These are phyloP conservation scores for Hydrangea macrophylla DNA, from an alignment of 148 eudicot genomes.

Conservation along the genomic window DNA sequence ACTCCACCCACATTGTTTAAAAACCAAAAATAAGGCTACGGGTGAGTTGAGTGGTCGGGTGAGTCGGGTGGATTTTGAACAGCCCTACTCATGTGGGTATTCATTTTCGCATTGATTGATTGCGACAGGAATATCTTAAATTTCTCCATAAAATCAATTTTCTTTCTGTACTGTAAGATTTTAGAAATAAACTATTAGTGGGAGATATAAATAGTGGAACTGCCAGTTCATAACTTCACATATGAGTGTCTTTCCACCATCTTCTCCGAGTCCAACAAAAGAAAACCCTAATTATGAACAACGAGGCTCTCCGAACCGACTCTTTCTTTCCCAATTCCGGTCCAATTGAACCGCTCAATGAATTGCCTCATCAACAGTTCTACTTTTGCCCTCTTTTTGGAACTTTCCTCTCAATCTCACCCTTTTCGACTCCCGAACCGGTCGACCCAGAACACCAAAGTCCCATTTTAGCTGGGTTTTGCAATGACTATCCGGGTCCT, in stretches of 20 bases:
- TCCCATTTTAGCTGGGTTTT: not conserved
- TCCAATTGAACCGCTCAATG: not conserved
- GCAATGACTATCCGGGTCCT: not conserved
- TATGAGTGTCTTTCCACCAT: too few relatives aligned
- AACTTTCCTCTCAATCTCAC: not conserved
- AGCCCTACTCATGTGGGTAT: too few relatives aligned
- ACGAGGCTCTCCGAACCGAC: not conserved
- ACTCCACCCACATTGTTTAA: too few relatives aligned
- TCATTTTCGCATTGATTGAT: too few relatives aligned
- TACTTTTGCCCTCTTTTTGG: not conserved
- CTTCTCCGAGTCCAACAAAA: too few relatives aligned
- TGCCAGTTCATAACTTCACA: too few relatives aligned
- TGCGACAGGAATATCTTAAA: constrained; percentile 29
- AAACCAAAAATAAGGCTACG: too few relatives aligned
- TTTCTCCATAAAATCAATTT: constrained; percentile 15
- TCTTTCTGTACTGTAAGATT: too few relatives aligned
- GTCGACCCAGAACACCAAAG: not conserved
- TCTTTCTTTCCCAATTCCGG: constrained; percentile 10
- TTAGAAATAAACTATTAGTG: too few relatives aligned
- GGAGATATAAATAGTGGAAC: too few relatives aligned
- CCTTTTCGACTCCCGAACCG: not conserved
- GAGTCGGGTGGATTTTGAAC: too few relatives aligned
- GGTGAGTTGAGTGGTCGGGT: too few relatives aligned
- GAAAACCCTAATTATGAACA: not conserved
- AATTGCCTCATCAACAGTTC: not conserved